Base-by-base conservation (phyloP, 2,329 filamentous ascomycete genomes). In the Rhexocercosporidium sp. region DNA sequence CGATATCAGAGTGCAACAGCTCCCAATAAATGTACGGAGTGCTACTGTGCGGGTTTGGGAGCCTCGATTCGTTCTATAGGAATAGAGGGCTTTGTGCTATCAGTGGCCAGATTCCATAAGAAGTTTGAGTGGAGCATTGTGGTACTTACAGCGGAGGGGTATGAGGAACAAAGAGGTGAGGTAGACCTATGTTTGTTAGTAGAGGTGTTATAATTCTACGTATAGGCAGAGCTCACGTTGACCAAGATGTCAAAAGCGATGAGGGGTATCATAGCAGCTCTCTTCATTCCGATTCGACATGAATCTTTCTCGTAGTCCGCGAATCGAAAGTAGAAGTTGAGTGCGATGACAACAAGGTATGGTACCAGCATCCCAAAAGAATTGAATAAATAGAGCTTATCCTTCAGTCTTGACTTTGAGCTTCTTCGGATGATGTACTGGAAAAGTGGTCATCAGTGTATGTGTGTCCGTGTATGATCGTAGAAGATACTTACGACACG, bases 221-320 rank as follows among this genome's bases (percentile, higher is more conserved):
- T 37, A 37, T 29, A 8, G 29, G 3, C 3, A 1, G 18, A 20
- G 4, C 59, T 51, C 59, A 75, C 83, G 72, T 90, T 90, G 64
- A 88, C 83, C 1, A 88, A 70, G 14, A 87, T 78, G 69, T 90
- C 88, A 69, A 89, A 88, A 0, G 80, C 79, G 53, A 91, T 87
- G 12, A 91, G 81, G 0, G 88, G 86, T 31, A 90, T 83, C 81
- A 90, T 86, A 4, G 85, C 84, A 4, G 82, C 77, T 60, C 80
- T 84, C 71, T 85, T 78, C 83, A 90, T 87, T 20, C 88, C 88
- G 64, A 90, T 89, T 65, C 87, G 83, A 71, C 88, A 91, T 51
- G 83, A 77, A 1, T 84, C 85, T 12, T 86, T 74, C 2, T 85
- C 79, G 62, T 89, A 83, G 64, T 82, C 82, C 2, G 85, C 83